phyloP scores from a whole-genome alignment of 306 rosid genomes.

The Carpinus viminea region DNA sequence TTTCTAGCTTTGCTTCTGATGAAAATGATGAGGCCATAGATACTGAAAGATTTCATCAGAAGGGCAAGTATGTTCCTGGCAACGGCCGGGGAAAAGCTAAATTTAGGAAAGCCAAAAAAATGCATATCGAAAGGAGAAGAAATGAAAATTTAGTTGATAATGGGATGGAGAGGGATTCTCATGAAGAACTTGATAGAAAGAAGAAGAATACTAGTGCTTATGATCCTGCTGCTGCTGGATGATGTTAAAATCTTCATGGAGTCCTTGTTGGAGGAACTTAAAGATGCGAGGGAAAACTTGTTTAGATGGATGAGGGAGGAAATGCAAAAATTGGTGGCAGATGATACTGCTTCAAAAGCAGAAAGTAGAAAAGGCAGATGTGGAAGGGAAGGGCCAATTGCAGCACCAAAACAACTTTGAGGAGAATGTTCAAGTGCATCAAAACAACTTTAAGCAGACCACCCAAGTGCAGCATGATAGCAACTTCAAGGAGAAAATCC shows the following conservation, averaged over 20 bases:
- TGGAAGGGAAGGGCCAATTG: not conserved
- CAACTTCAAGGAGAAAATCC: not conserved
- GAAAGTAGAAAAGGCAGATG: slow-evolving; percentile 4
- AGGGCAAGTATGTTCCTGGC: not conserved
- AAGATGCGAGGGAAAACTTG: slow-evolving; percentile 25
- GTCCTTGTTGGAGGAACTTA: slow-evolving; percentile 37
- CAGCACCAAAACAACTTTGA: not conserved
- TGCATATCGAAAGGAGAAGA: not conserved
- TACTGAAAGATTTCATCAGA: slow-evolving; percentile 8
- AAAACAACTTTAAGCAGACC: not conserved
- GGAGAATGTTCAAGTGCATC: not conserved
- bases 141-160: not conserved
- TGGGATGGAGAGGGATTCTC: slow-evolving; percentile 6
- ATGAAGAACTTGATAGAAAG: not conserved
- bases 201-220: slow-evolving; percentile 14
- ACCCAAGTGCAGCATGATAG: not conserved
- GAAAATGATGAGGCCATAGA: slow-evolving; percentile 20
- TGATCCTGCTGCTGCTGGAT: slow-evolving; percentile 23
- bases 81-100: not conserved
- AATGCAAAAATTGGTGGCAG: slow-evolving; percentile 25
- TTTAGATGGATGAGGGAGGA: slow-evolving; percentile 36
- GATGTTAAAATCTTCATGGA: slow-evolving; percentile 30
- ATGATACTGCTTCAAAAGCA: not conserved
- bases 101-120: not conserved
- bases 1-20: slow-evolving; percentile 24